Evolutionary conservation across 2,329 filamentous ascomycete species (phyloP), one percentile per base, ranked within the genome.

Genomic region (Fusarium sulawesiense): DNA sequence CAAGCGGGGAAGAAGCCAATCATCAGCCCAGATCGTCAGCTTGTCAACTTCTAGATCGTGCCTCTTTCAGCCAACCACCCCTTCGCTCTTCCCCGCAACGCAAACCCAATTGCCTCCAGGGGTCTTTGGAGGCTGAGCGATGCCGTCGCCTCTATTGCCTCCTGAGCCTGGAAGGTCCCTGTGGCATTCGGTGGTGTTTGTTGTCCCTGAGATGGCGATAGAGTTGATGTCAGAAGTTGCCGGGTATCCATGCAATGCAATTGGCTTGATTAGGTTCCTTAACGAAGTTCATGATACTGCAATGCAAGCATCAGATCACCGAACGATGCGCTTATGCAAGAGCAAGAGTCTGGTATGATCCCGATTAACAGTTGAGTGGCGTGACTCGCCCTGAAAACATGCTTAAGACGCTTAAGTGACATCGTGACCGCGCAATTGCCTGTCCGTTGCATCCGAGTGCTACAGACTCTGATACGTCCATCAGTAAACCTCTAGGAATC

Each of bases 41-140:
- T 66, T 59, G 51, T 34, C 61, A 60, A 55, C 47, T 56, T 65
- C 55, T 57, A 50, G 47, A 59, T 54, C 55, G 53, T 45, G 50
- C 47, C 56, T 57, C 41, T 40, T 18, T 34, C 46, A 64, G 41
- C 48, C 55, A 51, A 45, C 34, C 48, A 34, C 56, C 27, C 34
- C 29, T 49, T 60, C 48, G 62, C 42, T 48, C 41, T 44, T 62
- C 53, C 49, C 59, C 56, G 44, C 49, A 63, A 69, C 30, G 40
- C 23, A 71, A 73, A 73, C 57, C 59, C 49, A 64, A 54, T 61
- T 57, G 71, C 73, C 73, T 37, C 27, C 51, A 62, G 55, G 68
- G 67, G 67, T 71, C 45, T 60, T 23, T 23, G 32, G 45, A 55
- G 64, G 59, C 60, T 71, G 55, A 29, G 23, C 18, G 3, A 23